Base-by-base conservation (phyloP, 2,329 filamentous ascomycete genomes). In the Penicillium olsonii region DNA sequence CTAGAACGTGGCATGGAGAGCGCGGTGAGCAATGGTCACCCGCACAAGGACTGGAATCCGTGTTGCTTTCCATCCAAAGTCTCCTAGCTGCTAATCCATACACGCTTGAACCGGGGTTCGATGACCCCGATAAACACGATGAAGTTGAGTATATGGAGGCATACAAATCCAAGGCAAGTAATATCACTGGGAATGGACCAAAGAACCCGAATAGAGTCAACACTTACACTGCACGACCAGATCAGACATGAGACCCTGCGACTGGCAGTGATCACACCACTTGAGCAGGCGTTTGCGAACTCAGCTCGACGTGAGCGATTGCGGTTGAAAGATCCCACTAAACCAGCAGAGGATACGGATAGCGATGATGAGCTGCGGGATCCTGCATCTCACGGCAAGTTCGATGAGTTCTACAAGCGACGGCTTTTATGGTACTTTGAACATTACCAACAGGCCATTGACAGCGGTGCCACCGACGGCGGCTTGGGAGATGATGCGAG, bases 391-490 rank as follows among this genome's bases (percentile, higher is more conserved):
- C 79, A 83, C 0, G 95, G 90, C 58, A 90, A 91, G 0, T 97
- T 97, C 74, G 87, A 85, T 58, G 92, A 97, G 64, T 77, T 96
- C 5, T 89, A 87, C 78, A 97, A 97, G 72, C 85, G 88, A 31
- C 84, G 92, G 1, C 96, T 97, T 66, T 76, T 97, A 12, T 97
- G 94, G 94, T 97, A 97, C 72, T 95, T 89, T 68, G 88, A 95
- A 58, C 88, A 88, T 3, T 97, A 97, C 65, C 75, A 94, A 18
- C 75, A 80, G 3, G 81, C 87, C 1, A 85, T 95, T 43, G 78
- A 84, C 31, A 79, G 84, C 52, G n/a, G n/a, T n/a, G 81, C 87
- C 1, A 85, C 95, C 42, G 78, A 84, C 31, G 79, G 84, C 52
- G 87, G 85, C 22, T 43, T 55, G 10, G 47, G 53, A 14, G 69